Percentiles rank a stretch among this genome's conserved stretches.
Evolutionary conservation across 2,329 filamentous ascomycete genomes (phyloP).

Genomic region (Alternaria consortialis): DNA sequence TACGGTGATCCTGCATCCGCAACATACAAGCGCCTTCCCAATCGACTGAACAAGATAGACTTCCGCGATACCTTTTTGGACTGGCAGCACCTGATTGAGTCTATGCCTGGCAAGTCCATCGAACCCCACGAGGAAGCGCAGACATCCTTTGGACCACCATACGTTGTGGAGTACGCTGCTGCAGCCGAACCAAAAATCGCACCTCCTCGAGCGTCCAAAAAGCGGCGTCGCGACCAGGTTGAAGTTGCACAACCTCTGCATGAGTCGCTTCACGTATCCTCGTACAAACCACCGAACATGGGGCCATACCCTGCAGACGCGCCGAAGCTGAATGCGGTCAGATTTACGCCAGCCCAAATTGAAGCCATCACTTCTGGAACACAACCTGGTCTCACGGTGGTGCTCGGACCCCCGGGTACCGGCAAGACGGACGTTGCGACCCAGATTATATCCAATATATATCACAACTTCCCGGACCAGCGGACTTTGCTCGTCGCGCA

Average conservation of each 20-base stretch:
- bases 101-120: slow-evolving; percentile 84
- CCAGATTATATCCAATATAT: slow-evolving; percentile 98
- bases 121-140: slow-evolving; percentile 77
- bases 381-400: slow-evolving; percentile 90
- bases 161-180: slow-evolving; percentile 74
- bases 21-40: slow-evolving; percentile 82
- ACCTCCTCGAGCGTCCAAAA: slow-evolving; percentile 74
- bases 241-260: slow-evolving; percentile 69
- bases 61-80: slow-evolving; percentile 94
- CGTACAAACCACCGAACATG: slow-evolving; percentile 86
- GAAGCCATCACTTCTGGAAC: slow-evolving; percentile 94
- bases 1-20: slow-evolving; percentile 93
- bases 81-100: slow-evolving; percentile 93
- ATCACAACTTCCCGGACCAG: slow-evolving; percentile 95
- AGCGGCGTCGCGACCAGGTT: slow-evolving; percentile 79
- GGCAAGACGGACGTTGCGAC: slow-evolving; percentile 99
- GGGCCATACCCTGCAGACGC: slow-evolving; percentile 89
- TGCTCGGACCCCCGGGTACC: slow-evolving; percentile 94
- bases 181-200: slow-evolving; percentile 53
- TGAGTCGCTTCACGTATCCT: slow-evolving; percentile 77
- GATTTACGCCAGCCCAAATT: slow-evolving; percentile 90
- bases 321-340: slow-evolving; percentile 81
- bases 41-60: slow-evolving; percentile 80
- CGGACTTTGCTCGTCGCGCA: slow-evolving; percentile 92
- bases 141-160: slow-evolving; percentile 84